Evolutionary conservation across 1,139 yeast genomes (phyloP).

Genomic region (Suhomyces terraborum): DNA sequence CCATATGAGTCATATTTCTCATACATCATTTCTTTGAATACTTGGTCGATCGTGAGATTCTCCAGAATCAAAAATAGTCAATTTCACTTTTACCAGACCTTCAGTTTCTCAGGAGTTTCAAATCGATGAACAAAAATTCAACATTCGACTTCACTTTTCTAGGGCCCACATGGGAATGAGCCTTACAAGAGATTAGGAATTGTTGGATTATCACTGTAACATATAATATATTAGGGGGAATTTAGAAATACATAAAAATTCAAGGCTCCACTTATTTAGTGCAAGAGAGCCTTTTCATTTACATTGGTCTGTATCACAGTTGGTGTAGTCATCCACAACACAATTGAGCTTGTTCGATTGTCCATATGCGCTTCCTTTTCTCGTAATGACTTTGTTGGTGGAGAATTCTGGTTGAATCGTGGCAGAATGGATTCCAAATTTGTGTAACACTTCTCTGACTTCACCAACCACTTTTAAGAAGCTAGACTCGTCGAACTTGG

Average conservation of each 20-base stretch:
- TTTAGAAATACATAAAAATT: neutral
- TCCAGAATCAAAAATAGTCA: too few species aligned
- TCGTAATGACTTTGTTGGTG: constrained; percentile 3
- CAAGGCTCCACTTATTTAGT: neutral
- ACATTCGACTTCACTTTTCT: neutral
- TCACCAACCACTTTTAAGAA: constrained; percentile 73
- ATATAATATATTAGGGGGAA: neutral
- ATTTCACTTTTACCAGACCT: too few species aligned
- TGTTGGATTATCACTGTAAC: neutral
- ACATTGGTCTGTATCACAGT: constrained; percentile 39
- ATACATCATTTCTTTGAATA: too few species aligned
- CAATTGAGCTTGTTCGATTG: constrained; percentile 36
- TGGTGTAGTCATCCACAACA: constrained; percentile 38
- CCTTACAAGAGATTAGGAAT: neutral
- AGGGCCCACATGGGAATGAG: neutral
- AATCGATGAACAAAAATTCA: too few species aligned
- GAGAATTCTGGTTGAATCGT: constrained; percentile 90
- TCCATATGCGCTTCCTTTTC: constrained; percentile 33
- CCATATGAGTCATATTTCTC: too few species aligned
- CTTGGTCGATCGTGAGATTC: too few species aligned
- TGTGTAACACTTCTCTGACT: constrained; percentile 78
- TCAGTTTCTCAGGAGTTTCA: too few species aligned
- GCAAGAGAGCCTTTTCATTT: constrained; percentile 8
- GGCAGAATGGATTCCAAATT: constrained; percentile 86
- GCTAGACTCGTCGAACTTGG: constrained; percentile 36